A percentile compares a stretch with the other conserved stretches of the same genome.
Evolutionary conservation across 495 filamentous ascomycete species (phyloP).

Genomic region (Cetradonia linearis): DNA sequence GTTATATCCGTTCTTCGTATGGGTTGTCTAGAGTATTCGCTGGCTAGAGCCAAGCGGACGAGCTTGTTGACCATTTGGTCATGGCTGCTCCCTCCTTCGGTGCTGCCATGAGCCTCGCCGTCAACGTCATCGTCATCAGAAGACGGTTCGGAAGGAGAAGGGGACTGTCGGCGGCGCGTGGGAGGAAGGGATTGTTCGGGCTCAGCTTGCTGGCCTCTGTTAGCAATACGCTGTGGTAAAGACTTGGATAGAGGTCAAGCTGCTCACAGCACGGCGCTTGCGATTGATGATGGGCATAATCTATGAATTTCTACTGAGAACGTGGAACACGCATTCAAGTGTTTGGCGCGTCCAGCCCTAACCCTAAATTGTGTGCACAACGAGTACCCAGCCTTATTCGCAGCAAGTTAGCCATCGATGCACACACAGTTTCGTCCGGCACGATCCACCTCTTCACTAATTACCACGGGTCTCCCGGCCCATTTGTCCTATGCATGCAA

Average conservation of each 20-base stretch:
- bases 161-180: slow-evolving; percentile 22
- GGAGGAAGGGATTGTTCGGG: slow-evolving; percentile 21
- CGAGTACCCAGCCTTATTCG: too few species aligned
- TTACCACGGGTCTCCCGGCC: too few species aligned
- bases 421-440: too few species aligned
- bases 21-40: slow-evolving; percentile 72
- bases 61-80: slow-evolving; percentile 59
- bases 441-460: too few species aligned
- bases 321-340: too few species aligned
- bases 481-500: too few species aligned
- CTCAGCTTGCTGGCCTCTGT: slow-evolving; percentile 22
- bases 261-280: slow-evolving; percentile 20
- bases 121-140: slow-evolving; percentile 19
- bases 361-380: too few species aligned
- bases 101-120: slow-evolving; percentile 16
- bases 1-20: slow-evolving; percentile 71
- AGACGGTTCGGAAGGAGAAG: slow-evolving; percentile 19
- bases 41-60: slow-evolving; percentile 78
- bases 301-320: too few species aligned
- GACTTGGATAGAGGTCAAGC: neutral
- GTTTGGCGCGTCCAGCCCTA: too few species aligned
- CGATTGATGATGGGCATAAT: slow-evolving; percentile 20
- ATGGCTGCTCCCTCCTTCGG: slow-evolving; percentile 17
- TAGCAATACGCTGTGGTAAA: neutral
- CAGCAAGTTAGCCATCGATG: too few species aligned